Evolutionary conservation across 257 asterid species (phyloP).

Genomic region (Plantago elongata): DNA sequence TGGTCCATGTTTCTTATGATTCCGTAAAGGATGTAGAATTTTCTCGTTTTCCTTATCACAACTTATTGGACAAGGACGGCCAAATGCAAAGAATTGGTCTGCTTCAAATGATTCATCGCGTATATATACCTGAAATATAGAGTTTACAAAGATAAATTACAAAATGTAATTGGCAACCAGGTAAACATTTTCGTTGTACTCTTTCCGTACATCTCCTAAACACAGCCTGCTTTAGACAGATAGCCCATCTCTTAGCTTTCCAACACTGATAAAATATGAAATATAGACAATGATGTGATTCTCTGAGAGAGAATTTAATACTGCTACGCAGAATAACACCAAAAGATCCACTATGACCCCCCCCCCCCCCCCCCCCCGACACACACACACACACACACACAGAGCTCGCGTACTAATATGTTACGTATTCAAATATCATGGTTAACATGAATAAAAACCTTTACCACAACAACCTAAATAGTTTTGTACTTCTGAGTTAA

Average conservation of each 20-base stretch:
- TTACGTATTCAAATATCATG: too few species aligned
- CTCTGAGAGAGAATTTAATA: too few species aligned
- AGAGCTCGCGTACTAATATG: too few species aligned
- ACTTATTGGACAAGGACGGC: slow-evolving; percentile 67
- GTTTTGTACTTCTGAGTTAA: too few species aligned
- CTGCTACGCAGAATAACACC: too few species aligned
- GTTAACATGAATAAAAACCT: too few species aligned
- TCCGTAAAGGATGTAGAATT: slow-evolving; percentile 41
- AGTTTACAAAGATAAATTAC: not conserved
- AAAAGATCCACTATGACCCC: too few species aligned
- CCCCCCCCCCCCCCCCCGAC: too few species aligned
- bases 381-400: too few species aligned
- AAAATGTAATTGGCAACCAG: slow-evolving; percentile 14
- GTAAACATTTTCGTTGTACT: slow-evolving; percentile 5
- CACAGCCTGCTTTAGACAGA: not conserved
- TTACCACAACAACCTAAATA: too few species aligned
- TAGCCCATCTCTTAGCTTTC: not conserved
- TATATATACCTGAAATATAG: slow-evolving; percentile 64
- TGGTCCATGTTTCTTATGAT: slow-evolving; percentile 28
- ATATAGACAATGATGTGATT: too few species aligned
- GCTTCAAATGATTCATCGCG: slow-evolving; percentile 89
- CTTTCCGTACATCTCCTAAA: not conserved
- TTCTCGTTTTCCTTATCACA: slow-evolving; percentile 59
- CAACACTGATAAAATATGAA: too few species aligned
- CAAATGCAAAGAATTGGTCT: slow-evolving; percentile 53